Evolutionary conservation across 2,329 filamentous ascomycete species (phyloP), one percentile per base, ranked within the genome.

Genomic region (Colletotrichum sp.): DNA sequence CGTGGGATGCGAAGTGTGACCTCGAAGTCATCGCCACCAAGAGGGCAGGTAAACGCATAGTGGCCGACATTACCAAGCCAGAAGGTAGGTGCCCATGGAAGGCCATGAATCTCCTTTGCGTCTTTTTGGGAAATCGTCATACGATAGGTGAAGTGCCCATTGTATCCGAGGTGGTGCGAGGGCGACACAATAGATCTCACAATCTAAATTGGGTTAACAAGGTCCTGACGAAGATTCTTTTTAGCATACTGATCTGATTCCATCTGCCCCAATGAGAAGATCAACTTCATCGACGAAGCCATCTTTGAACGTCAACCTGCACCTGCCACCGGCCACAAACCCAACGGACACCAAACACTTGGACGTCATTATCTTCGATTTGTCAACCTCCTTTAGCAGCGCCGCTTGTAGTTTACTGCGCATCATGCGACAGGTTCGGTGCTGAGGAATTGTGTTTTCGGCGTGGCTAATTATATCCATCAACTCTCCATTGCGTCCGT

Each of bases 31-130:
- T 83, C 77, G 13, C 76, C 78, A 8, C 82, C 82, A 1, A 84
- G 81, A 0, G 83, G 83, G 39, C 82, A 83, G 9, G 82, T 83
- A 66, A 80, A 85, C 4, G 84, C 79, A 28, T 82, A 84, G 49
- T 78, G 79, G 1, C 82, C 80, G 2, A 78, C 78, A 4, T 81
- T 75, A 34, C 81, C 79, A n/a, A 84, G 80, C 82, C 82, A 62
- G 26, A 62, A 62, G 10, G 24, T 62, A 28, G 57, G 26, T 4
- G n/a, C 57, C 57, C 26, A 62, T 32, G 57, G 57, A n/a, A 34
- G 9, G 18, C 8, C 57, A n/a, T 13, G 26, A 6, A 62, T 62
- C 57, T 62, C 26, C 8, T 18, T n/a, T 13, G 30, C 57, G 12
- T 28, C 18, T 12, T 28, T 30, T 8, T 62, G 16, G 3, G 26